Conservation (phyloP, 202 grass and related monocot species). For the Setaria italica region DNA sequence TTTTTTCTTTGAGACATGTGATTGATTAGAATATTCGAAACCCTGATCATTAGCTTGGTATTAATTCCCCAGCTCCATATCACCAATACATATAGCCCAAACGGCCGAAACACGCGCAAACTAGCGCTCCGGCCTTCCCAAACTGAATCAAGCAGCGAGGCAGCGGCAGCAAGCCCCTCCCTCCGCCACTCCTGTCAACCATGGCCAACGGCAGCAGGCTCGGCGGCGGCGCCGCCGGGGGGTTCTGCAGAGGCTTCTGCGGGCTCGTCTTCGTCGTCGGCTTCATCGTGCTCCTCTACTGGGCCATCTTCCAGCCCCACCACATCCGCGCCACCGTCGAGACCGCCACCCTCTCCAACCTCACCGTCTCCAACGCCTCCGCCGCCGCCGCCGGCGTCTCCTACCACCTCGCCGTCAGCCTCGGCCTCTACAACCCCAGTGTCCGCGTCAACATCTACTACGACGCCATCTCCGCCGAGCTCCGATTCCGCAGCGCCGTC, state of each 20-base stretch:
- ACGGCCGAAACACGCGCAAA: not conserved
- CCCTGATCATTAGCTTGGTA: constrained; percentile 12
- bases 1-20: not conserved
- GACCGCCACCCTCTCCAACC: constrained; percentile 55
- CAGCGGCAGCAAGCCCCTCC: too few species aligned
- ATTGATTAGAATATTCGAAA: constrained; percentile 14
- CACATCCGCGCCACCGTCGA: constrained; percentile 60
- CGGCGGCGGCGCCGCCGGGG: too few species aligned
- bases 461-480: constrained; percentile 47
- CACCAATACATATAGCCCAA: not conserved
- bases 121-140: too few species aligned
- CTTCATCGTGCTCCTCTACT: constrained; percentile 56
- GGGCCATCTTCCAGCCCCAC: constrained; percentile 72
- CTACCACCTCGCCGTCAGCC: constrained; percentile 49
- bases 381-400: constrained; percentile 26
- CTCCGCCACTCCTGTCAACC: not conserved
- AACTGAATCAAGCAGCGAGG: too few species aligned
- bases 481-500: constrained; percentile 35
- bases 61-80: not conserved
- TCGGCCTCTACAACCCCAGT: constrained; percentile 73
- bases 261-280: constrained; percentile 26
- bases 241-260: constrained; percentile 22
- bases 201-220: not conserved
- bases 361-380: constrained; percentile 35
- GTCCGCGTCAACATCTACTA: constrained; percentile 68